phyloP scores from a whole-genome alignment of 202 grass and related monocot genomes.

The Zizania palustris region DNA sequence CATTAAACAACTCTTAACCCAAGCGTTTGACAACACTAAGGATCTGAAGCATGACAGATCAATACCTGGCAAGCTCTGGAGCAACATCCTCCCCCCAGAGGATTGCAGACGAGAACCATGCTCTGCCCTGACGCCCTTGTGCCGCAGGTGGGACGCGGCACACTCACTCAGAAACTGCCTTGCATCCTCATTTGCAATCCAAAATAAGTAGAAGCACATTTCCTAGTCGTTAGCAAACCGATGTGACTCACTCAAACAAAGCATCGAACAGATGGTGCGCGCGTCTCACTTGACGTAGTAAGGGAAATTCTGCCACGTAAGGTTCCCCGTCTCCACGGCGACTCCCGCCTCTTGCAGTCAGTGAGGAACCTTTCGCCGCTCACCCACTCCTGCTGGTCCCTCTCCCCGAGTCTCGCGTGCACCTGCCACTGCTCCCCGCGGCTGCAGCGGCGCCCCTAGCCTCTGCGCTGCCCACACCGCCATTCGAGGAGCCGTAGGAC shows the following conservation, averaged over 20 bases:
- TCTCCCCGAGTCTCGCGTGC: constrained; percentile 86
- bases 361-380: constrained; percentile 66
- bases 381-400: constrained; percentile 91
- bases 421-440: constrained; percentile 47
- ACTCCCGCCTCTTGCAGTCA: constrained; percentile 70
- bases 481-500: constrained; percentile 83
- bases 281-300: constrained; percentile 78
- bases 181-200: constrained; percentile 60
- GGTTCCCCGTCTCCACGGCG: constrained; percentile 71
- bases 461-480: constrained; percentile 65
- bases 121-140: constrained; percentile 52
- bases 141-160: constrained; percentile 66
- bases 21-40: constrained; percentile 23
- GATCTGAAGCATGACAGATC: constrained; percentile 24
- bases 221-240: constrained; percentile 7
- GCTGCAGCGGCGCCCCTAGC: constrained; percentile 43
- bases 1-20: constrained; percentile 43
- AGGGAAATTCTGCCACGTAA: constrained; percentile 87
- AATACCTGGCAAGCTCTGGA: constrained; percentile 86
- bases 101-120: constrained; percentile 73
- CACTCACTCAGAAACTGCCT: constrained; percentile 74
- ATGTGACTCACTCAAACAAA: constrained; percentile 41
- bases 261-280: constrained; percentile 34
- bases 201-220: constrained; percentile 30
- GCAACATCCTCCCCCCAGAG: constrained; percentile 79